Conservation (phyloP, 805 yeast genomes). For the Candida koratica region DNA sequence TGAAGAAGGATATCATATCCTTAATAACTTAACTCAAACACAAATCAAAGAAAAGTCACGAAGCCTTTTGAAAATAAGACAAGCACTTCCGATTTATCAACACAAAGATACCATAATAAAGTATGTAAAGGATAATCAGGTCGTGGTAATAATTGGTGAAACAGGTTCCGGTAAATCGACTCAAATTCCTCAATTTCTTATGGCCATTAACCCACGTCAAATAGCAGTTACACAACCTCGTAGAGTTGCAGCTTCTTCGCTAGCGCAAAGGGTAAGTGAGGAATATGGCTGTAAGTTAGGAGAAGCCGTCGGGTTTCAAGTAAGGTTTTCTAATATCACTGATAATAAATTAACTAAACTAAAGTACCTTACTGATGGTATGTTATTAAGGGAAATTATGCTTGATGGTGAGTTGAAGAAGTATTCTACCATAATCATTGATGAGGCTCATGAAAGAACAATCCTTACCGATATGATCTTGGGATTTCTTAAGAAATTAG, state of each 20-base stretch:
- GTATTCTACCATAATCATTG: constrained; percentile 77
- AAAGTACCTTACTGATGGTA: constrained; percentile 94
- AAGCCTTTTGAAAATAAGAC: constrained; percentile 38
- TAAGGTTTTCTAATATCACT: constrained; percentile 77
- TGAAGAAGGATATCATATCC: constrained; percentile 15
- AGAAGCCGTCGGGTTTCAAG: constrained; percentile 84
- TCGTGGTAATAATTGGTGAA: constrained; percentile 86
- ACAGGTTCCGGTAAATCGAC: constrained; percentile 99
- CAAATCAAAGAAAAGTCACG: constrained; percentile 39
- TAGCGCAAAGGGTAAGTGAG: constrained; percentile 89
- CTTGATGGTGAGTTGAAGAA: constrained; percentile 57
- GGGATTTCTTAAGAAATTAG: constrained; percentile 77
- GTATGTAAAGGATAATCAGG: constrained; percentile 53
- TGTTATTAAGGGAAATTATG: constrained; percentile 90
- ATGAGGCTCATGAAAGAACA: constrained; percentile 98
- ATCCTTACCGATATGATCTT: constrained; percentile 83
- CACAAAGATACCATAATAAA: constrained; percentile 61
- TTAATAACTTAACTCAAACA: constrained; percentile 7
- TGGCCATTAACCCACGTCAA: constrained; percentile 47
- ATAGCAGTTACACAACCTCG: constrained; percentile 97
- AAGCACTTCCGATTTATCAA: constrained; percentile 69
- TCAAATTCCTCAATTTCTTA: constrained; percentile 89
- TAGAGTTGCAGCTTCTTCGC: constrained; percentile 93
- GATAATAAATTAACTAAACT: constrained; percentile 53
- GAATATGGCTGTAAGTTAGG: constrained; percentile 80